A percentile compares a stretch with the other conserved stretches of the same genome.
phyloP scores from a whole-genome alignment of 768 basidiomycete species.

The Arthromyces matolae region DNA sequence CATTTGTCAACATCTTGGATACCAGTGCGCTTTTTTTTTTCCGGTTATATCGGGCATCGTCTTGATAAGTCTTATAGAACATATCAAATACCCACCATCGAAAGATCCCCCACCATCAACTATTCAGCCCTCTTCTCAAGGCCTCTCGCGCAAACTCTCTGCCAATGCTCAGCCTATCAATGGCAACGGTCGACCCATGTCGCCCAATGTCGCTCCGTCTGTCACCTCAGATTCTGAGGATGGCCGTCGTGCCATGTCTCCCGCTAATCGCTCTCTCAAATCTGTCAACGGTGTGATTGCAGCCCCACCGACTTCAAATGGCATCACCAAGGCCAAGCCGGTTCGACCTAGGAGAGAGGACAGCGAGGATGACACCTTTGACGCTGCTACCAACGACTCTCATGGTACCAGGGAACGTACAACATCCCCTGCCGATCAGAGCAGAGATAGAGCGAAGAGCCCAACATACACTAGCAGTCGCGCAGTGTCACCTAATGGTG shows the following conservation, averaged over 20 bases:
- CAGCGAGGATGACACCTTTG: conserved; percentile 57
- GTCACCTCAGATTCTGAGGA: conserved; percentile 62
- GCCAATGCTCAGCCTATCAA: conserved; percentile 24
- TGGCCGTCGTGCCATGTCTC: conserved; percentile 64
- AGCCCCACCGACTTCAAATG: conserved; percentile 35
- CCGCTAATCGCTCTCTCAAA: conserved; percentile 44
- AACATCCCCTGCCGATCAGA: conserved; percentile 51
- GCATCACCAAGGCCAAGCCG: conserved; percentile 45
- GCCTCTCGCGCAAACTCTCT: conserved; percentile 45
- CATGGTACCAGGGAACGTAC: conserved; percentile 39
- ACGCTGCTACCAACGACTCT: conserved; percentile 40
- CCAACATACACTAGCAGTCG: conserved; percentile 49
- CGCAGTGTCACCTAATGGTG: conserved; percentile 54
- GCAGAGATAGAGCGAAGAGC: conserved; percentile 50
- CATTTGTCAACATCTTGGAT: conserved; percentile 86
- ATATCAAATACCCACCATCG: conserved; percentile 23
- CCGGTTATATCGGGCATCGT: neutral
- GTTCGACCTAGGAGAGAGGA: conserved; percentile 47
- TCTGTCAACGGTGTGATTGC: conserved; percentile 39
- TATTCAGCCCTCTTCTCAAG: conserved; percentile 11
- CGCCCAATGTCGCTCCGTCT: conserved; percentile 48
- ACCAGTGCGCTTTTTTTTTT: conserved; percentile 63
- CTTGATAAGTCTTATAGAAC: conserved; percentile 18
- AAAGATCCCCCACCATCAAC: conserved; percentile 19
- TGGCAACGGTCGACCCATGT: conserved; percentile 54